phyloP scores from a whole-genome alignment of 139 green algal genomes.

The Closterium sp. region DNA sequence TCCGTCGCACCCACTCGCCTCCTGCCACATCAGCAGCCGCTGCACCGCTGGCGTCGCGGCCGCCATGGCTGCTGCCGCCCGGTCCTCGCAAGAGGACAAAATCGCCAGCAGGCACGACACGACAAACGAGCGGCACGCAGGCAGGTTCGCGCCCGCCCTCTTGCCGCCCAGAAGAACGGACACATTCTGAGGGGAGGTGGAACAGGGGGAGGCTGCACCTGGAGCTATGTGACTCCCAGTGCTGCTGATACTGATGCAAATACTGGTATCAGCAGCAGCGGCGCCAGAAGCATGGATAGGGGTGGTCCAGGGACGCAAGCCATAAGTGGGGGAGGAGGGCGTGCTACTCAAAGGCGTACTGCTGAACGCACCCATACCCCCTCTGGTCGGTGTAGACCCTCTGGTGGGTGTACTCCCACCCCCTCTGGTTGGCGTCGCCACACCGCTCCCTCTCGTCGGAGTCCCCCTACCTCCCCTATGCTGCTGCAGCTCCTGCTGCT shows the following conservation, averaged over 20 bases:
- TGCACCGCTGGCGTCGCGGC: neutral
- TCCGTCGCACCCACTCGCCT: neutral
- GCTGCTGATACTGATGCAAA: neutral
- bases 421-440: too few species aligned
- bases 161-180: neutral
- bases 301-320: neutral
- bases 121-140: constrained; percentile 10
- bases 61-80: neutral
- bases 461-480: neutral
- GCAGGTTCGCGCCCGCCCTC: neutral
- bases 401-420: too few species aligned
- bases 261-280: neutral
- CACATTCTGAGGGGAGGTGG: neutral
- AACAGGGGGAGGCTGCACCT: neutral
- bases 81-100: neutral
- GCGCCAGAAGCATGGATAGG: neutral
- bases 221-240: neutral
- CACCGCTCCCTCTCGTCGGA: neutral
- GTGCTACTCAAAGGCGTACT: neutral
- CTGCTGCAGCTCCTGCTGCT: too few species aligned
- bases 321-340: neutral
- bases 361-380: neutral
- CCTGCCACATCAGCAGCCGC: neutral
- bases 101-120: neutral
- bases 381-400: too few species aligned